A percentile compares a stretch with the other conserved stretches of the same genome.
phyloP scores from a whole-genome alignment of 768 basidiomycete species.

The Amanita phalloides region DNA sequence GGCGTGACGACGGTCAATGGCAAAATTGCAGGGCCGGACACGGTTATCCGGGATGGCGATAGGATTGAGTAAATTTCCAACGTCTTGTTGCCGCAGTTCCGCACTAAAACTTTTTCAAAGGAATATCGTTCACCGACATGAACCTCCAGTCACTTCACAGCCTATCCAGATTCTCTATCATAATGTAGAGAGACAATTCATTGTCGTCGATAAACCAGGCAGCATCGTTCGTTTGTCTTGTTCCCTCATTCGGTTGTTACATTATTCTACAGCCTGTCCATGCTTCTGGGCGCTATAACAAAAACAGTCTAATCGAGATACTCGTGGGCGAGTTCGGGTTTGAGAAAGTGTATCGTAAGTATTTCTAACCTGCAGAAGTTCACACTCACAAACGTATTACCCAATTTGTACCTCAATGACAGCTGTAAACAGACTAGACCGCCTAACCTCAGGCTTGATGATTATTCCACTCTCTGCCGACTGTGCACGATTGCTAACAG shows the following conservation, averaged over 20 bases:
- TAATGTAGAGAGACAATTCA: conserved; percentile 70
- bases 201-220: conserved; percentile 95
- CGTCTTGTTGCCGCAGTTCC: conserved; percentile 8
- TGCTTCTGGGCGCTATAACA: conserved; percentile 81
- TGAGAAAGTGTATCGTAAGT: conserved; percentile 74
- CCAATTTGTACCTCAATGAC: not conserved
- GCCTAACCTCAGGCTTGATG: conserved; percentile 93
- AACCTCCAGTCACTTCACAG: conserved; percentile 84
- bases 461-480: conserved; percentile 70
- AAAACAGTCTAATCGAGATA: conserved; percentile 82
- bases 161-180: conserved; percentile 73
- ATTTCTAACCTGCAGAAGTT: not conserved
- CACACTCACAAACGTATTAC: not conserved
- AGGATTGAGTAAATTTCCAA: conserved; percentile 56
- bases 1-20: conserved; percentile 96
- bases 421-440: conserved; percentile 79
- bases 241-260: conserved; percentile 5
- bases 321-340: conserved; percentile 77
- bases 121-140: conserved; percentile 93
- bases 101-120: conserved; percentile 24
- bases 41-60: conserved; percentile 78
- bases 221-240: conserved; percentile 67
- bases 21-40: conserved; percentile 68
- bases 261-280: conserved; percentile 65
- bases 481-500: conserved; percentile 59